These are phyloP conservation scores for Epichloe aotearoae DNA, from an alignment of 2,329 filamentous ascomycete species.

Conservation along the genomic window DNA sequence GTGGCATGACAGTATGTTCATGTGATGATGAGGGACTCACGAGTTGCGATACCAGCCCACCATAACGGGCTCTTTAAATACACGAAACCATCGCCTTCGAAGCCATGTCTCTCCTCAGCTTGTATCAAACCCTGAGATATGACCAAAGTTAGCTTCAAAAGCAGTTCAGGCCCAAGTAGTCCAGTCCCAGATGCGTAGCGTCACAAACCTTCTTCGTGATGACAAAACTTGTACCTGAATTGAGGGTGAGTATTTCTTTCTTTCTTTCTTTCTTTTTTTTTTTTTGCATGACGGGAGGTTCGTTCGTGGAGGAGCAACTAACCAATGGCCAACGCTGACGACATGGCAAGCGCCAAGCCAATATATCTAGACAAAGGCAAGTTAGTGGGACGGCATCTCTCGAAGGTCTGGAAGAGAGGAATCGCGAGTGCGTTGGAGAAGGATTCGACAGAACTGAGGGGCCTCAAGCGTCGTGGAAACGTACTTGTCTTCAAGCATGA, in stretches of 20 bases:
- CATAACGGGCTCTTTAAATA: slow-evolving; percentile 92
- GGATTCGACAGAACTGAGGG: neutral
- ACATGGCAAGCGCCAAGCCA: slow-evolving; percentile 61
- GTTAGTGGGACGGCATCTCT: neutral
- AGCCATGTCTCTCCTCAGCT: slow-evolving; percentile 81
- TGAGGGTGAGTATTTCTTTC: slow-evolving; percentile 11
- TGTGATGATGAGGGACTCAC: slow-evolving; percentile 35
- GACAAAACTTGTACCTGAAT: slow-evolving; percentile 81
- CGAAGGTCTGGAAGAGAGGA: too few relatives aligned
- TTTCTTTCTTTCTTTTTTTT: slow-evolving; percentile 4
- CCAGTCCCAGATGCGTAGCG: neutral
- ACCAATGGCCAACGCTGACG: slow-evolving; percentile 66
- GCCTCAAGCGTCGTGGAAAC: slow-evolving; percentile 6
- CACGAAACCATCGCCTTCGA: slow-evolving; percentile 90
- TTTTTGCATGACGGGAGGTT: neutral
- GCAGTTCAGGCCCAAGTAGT: too few relatives aligned
- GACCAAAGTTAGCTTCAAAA: too few relatives aligned
- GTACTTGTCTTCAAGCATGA: slow-evolving; percentile 28
- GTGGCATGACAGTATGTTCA: neutral
- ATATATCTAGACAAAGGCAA: slow-evolving; percentile 47
- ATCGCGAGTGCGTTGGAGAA: neutral
- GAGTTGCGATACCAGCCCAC: slow-evolving; percentile 89
- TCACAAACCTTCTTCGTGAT: slow-evolving; percentile 83
- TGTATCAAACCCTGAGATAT: slow-evolving; percentile 67
- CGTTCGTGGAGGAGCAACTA: slow-evolving; percentile 17